phyloP scores from a whole-genome alignment of 2,329 filamentous ascomycete genomes.

The Epichloe amarillans region DNA sequence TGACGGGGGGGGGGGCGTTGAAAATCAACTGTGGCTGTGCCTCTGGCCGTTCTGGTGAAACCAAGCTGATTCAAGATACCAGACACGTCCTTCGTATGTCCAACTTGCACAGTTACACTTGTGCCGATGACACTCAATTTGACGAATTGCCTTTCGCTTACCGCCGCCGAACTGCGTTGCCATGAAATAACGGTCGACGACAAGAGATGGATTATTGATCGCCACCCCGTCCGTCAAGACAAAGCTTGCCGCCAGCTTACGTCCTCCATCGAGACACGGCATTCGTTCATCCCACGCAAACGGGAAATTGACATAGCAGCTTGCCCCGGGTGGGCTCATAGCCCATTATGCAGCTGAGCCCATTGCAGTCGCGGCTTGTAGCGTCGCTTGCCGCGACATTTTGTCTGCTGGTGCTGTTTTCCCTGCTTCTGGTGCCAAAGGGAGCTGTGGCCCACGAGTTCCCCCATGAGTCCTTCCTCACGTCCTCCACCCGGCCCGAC shows the following conservation, averaged over 20 bases:
- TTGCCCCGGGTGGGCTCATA: background rate
- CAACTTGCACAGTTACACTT: background rate
- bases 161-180: background rate
- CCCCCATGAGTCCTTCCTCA: conserved; percentile 3
- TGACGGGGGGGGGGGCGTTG: too few relatives aligned
- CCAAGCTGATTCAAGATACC: background rate
- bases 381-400: conserved; percentile 50
- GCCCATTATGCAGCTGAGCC: conserved; percentile 45
- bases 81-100: background rate
- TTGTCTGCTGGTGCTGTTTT: conserved; percentile 45
- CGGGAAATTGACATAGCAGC: background rate
- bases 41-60: background rate
- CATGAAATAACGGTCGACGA: background rate
- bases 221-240: background rate
- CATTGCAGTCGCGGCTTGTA: conserved; percentile 58
- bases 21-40: background rate
- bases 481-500: background rate
- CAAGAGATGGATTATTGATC: background rate
- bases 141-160: background rate
- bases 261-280: background rate
- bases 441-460: conserved; percentile 50
- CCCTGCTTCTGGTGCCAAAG: conserved; percentile 43
- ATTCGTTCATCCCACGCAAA: background rate
- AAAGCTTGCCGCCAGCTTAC: background rate
- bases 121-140: background rate